A percentile compares a stretch with the other conserved stretches of the same genome.
phyloP scores from a whole-genome alignment of 1,139 yeast genomes.

The Magnusiomyces fungicola region DNA sequence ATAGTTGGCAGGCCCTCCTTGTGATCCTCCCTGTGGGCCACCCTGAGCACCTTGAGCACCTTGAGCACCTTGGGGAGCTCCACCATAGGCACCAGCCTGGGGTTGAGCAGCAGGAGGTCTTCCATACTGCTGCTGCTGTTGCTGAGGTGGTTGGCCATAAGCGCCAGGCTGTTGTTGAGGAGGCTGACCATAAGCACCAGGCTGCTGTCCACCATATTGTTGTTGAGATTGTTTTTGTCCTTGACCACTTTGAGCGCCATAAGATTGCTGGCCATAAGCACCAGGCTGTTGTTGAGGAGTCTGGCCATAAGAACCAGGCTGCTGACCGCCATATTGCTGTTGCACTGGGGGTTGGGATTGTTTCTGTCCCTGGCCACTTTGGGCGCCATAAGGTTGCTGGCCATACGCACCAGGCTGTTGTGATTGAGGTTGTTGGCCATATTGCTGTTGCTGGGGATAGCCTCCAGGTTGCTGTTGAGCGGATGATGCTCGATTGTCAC shows the following conservation, averaged over 20 bases:
- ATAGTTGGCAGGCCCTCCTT: constrained; percentile 13
- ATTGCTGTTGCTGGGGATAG: constrained; percentile 5
- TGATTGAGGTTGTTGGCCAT: constrained; percentile 9
- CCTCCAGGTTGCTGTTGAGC: constrained; percentile 7
- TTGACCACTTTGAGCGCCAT: too few species aligned
- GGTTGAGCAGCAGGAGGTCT: constrained; percentile 4
- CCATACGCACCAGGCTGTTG: constrained; percentile 11
- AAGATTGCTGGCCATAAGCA: too few species aligned
- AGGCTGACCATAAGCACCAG: background rate
- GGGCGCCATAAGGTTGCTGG: constrained; percentile 6
- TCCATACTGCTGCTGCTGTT: constrained; percentile 1
- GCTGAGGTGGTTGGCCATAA: constrained; percentile 3
- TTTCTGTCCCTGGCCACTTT: background rate
- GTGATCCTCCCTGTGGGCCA: background rate
- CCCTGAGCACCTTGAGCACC: background rate
- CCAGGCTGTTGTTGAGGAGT: constrained; percentile 2
- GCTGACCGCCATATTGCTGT: constrained; percentile 3
- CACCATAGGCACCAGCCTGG: constrained; percentile 14
- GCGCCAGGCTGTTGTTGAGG: background rate
- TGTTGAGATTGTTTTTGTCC: constrained; percentile 2
- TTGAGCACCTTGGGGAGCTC: constrained; percentile 9
- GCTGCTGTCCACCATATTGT: constrained; percentile 1
- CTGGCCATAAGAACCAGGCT: constrained; percentile 11
- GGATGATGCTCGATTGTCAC: constrained; percentile 10
- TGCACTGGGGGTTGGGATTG: background rate